phyloP scores from a whole-genome alignment of 75 land plant species.

The Cunninghamia lanceolata region DNA sequence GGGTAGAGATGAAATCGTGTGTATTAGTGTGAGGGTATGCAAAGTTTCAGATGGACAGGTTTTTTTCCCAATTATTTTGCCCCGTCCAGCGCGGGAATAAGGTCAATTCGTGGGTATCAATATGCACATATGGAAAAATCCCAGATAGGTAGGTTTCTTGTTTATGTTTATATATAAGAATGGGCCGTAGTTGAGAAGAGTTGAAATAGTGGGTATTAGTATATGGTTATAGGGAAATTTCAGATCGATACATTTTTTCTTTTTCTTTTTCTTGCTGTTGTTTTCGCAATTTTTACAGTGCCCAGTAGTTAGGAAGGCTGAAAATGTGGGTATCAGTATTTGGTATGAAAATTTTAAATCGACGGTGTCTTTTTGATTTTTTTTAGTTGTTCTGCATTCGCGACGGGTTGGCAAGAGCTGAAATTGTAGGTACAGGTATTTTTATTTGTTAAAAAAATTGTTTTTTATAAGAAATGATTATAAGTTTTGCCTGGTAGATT shows the following conservation, averaged over 20 bases:
- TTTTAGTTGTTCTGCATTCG: no score
- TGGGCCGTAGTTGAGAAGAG: not conserved
- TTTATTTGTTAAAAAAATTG: no score
- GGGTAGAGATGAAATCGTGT: not conserved
- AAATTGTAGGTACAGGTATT: not conserved
- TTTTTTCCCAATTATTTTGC: not conserved
- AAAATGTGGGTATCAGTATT: not conserved
- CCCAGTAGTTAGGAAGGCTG: not conserved
- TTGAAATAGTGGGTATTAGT: not conserved
- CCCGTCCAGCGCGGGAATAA: not conserved
- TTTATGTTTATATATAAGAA: not conserved
- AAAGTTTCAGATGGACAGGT: not conserved
- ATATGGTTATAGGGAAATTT: not conserved
- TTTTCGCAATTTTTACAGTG: not conserved
- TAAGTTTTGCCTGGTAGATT: not conserved
- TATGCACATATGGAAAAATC: not conserved
- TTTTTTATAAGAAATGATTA: not conserved
- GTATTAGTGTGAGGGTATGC: not conserved
- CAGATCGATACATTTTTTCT: not conserved
- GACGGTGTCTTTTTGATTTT: not conserved
- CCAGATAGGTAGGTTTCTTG: not conserved
- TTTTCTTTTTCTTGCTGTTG: not conserved
- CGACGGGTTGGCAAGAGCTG: not conserved
- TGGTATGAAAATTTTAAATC: not conserved
- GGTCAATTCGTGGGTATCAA: not conserved